Evolutionary conservation across 257 asterid genomes (phyloP).

Genomic region (Eucommia ulmoides): DNA sequence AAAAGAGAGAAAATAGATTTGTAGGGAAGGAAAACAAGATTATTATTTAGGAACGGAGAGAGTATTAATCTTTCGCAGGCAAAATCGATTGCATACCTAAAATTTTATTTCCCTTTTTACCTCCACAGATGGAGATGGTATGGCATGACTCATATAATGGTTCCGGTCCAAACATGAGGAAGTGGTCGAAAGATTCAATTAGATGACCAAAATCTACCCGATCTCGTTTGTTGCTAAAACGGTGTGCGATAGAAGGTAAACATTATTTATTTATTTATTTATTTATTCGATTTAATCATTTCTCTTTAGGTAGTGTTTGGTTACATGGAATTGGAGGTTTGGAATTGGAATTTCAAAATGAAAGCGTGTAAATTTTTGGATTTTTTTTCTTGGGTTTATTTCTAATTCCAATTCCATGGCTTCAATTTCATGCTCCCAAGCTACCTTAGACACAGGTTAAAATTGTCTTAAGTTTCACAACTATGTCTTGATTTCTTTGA

Average conservation of each 20-base stretch:
- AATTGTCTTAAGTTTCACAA: no score
- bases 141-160: conserved; percentile 60
- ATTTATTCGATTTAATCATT: no score
- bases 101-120: conserved; percentile 1
- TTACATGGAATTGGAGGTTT: no score
- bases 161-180: conserved; percentile 47
- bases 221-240: background rate
- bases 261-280: no score
- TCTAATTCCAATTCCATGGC: no score
- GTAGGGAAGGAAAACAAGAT: background rate
- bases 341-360: no score
- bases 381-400: no score
- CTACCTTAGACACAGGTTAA: no score
- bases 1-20: background rate
- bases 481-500: no score
- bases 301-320: no score
- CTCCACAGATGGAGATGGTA: conserved; percentile 88
- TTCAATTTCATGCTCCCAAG: no score
- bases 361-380: no score
- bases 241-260: background rate
- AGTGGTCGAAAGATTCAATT: conserved; percentile 26
- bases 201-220: conserved; percentile 9
- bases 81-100: background rate
- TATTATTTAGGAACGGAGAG: background rate
- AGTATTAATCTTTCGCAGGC: background rate